phyloP scores from a whole-genome alignment of 768 basidiomycete genomes.

The Kwoniella sp. region DNA sequence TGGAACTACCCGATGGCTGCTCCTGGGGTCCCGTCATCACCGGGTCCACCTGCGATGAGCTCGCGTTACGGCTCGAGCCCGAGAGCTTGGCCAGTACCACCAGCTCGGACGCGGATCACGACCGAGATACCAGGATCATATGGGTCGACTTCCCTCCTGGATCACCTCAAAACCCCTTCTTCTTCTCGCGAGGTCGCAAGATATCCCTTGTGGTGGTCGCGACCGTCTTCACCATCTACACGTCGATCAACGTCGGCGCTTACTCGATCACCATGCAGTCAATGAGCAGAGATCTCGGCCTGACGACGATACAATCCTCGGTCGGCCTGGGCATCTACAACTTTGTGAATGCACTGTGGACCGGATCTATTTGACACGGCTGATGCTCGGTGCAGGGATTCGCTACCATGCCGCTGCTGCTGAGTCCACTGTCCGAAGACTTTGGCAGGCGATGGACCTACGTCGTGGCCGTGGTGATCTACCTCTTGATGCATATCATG shows the following conservation, averaged over 20 bases:
- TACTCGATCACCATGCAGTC: conserved; percentile 35
- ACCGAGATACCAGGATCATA: conserved; percentile 24
- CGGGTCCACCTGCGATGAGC: neutral
- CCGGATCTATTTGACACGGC: neutral
- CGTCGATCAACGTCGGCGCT: conserved; percentile 25
- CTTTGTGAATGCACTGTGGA: conserved; percentile 13
- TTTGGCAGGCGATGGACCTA: conserved; percentile 46
- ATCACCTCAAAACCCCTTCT: conserved; percentile 39
- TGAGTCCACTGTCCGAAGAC: conserved; percentile 43
- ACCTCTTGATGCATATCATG: conserved; percentile 18
- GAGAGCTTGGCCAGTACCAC: no score
- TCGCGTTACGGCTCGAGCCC: neutral
- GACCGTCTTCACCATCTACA: conserved; percentile 33
- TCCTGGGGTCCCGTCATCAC: conserved; percentile 1
- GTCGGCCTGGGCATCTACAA: conserved; percentile 41
- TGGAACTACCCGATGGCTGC: conserved; percentile 10
- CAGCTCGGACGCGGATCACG: no score
- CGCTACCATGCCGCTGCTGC: conserved; percentile 40
- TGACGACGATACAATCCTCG: conserved; percentile 20
- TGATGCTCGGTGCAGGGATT: conserved; percentile 32
- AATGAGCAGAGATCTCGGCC: conserved; percentile 37
- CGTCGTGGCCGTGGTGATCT: conserved; percentile 15
- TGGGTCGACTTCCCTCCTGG: conserved; percentile 44
- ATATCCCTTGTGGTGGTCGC: conserved; percentile 33
- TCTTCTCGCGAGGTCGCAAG: conserved; percentile 31